A percentile compares a stretch with the other conserved stretches of the same genome.
Evolutionary conservation across 768 basidiomycete species (phyloP).

Genomic region (Leccinum incarnatum): DNA sequence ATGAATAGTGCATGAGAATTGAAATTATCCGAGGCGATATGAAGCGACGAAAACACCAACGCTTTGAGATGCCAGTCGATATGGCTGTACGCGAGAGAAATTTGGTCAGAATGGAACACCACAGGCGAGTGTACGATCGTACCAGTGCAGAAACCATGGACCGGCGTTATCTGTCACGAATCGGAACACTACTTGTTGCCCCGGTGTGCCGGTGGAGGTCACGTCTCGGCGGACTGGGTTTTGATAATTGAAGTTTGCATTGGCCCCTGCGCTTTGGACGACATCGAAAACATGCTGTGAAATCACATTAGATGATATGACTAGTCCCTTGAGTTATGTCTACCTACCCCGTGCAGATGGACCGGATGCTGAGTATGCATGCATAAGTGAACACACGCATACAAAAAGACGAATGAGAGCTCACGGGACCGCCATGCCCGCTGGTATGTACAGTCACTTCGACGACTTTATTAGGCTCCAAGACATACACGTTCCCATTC

Average conservation of each 20-base stretch:
- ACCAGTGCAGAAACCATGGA: constrained; percentile 30
- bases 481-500: background rate
- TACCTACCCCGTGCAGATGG: background rate
- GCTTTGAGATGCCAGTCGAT: constrained; percentile 30
- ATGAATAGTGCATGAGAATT: background rate
- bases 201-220: background rate
- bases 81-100: constrained; percentile 15
- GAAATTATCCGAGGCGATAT: background rate
- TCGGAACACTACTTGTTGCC: background rate
- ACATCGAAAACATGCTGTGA: background rate
- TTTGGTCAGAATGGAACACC: too few relatives aligned
- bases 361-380: background rate
- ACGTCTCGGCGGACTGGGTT: background rate
- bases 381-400: background rate
- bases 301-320: background rate
- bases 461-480: background rate
- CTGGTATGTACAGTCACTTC: background rate
- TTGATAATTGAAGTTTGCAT: background rate
- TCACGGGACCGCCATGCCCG: background rate
- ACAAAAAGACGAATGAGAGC: background rate
- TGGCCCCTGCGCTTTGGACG: background rate
- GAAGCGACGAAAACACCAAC: constrained; percentile 7
- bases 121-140: background rate
- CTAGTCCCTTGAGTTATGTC: too few relatives aligned
- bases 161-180: background rate